Evolutionary conservation across 2,329 filamentous ascomycete species (phyloP), one percentile per base, ranked within the genome.

Genomic region (Trichophyton benhamiae): DNA sequence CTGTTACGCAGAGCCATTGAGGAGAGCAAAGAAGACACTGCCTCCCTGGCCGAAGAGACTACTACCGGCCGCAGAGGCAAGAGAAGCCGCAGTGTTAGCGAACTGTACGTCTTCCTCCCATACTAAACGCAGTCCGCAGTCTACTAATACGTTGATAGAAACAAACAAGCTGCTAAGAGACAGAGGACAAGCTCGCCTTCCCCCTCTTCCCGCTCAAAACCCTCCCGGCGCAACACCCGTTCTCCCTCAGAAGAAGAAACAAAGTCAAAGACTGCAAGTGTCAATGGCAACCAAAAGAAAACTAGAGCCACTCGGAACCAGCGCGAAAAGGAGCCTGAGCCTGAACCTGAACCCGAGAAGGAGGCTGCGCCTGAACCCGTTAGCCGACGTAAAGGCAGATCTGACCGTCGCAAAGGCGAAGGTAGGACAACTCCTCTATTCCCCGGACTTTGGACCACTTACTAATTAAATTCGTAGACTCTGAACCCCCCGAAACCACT

Each of bases 1-100:
- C 86, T 91, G 69, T 75, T 99, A 44, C 84, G 91, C 60, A 84
- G 88, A 66, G 94, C 92, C 33, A 91, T 99, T 67, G 92, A 97
- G 73, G 91, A 95, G 64, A 99, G 94, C 78, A 96, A 91, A 75
- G 87, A 89, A 70, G 89, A 95, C 49, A 84, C 82, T 9, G 79
- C 80, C 57, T 74, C 78, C 11, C 78, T 79, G 38, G 71, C 72
- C 11, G 84, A 87, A 41, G 79, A 80, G 59, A 78, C 74, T 41
- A 78, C 74, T 41, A 77, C 78, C 44, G 81, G 77, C 59, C 82
- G 87, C 65, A 84, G 88, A 69, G 81, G 84, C 25, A 99, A 99
- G 77, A 82, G 94, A 69, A 87, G 86, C 64, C 84, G 92, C 64
- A 95, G 94, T 69, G 90, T 94, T 64, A 96, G 90, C 70, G 91